Evolutionary conservation across 768 basidiomycete genomes (phyloP), one percentile per base, ranked within the genome.

Genomic region (Leucocoprinus sp.): DNA sequence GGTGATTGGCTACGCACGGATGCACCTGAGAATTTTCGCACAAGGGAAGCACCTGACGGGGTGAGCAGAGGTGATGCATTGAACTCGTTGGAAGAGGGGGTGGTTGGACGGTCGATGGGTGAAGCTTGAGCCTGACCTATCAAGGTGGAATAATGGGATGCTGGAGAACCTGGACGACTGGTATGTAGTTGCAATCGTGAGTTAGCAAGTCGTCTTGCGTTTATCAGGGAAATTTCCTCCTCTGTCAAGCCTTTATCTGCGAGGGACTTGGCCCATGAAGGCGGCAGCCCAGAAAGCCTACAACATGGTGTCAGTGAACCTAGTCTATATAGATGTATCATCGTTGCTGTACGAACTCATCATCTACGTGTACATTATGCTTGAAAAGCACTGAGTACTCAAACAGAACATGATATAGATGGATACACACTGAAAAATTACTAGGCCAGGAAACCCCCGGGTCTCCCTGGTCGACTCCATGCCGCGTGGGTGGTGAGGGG

Each of bases 301-400:
- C 15, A 29, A 34, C 42, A 17, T 34, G 37, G 27, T 42, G 41
- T 42, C 19, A 50, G 38, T 11, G 18, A 42, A 31, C 28, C 38
- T 33, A 52, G 15, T 27, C 11, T 11, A 27, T 21, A 33, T n/a
- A 41, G 22, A 23, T 33, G 38, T 38, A 43, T n/a, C 50, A 21
- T n/a, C 47, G 35, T 26, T 34, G 38, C 27, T 35, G 39, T 3
- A 69, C 74, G 45, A 52, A 83, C 78, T 69, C 78, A 63, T 86
- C 84, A 59, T 87, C 82, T 22, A 87, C 84, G 55, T 88, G 84
- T 26, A 87, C 76, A 55, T 87, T 74, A 57, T 88, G 84, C 83
- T n/a, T 85, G 51, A 48, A 42, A 2, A 49, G n/a, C 34, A 14
- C 19, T 37, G 18, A 42, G 47, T 31, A 35, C 8, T 36, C 33